Evolutionary conservation across 2,329 filamentous ascomycete species (phyloP), one percentile per base, ranked within the genome.

Genomic region (Talaromyces sp.): DNA sequence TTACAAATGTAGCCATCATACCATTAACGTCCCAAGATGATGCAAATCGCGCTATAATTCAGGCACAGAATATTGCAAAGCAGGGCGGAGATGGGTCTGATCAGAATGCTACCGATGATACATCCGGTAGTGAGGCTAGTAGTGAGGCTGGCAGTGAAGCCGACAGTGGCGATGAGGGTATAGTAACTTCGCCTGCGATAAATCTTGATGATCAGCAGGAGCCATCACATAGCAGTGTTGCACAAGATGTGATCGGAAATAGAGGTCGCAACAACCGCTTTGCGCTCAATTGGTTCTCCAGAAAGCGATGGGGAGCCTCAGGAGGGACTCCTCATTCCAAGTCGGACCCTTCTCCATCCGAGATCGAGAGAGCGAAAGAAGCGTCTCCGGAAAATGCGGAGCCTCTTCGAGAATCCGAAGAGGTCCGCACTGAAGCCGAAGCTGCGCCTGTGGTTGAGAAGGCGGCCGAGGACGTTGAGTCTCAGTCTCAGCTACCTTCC

Each of bases 1-100:
- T 97, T 66, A 95, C 90, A 50, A 92, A 96, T 70, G 91, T 98
- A 37, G 90, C 92, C 7, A 82, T 98, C n/a, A 96, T 96, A 6
- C 95, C 95, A 0, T 88, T 95, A 62, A 86, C 89, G 2, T 94
- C 90, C 6, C 89, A 89, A 71, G 75, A 78, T 47, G 92, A 96
- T 50, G 93, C 94, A 4, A 84, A 87, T 67, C 84, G 85, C 33
- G 90, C 92, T 9, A 90, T 98, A 66, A 77, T 80, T 2, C 85
- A 86, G 64, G 91, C 90, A 0, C 82, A 74, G 68, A 83, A 79
- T 62, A 80, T 77, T 68, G 71, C 77, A 4, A 74, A 75, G 41
- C 77, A 80, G 69, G 76, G 62, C 70, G 81, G 66, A 76, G 81
- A 67, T 54, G 73, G 61, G 66, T 72, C 69, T 62, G 78, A 67